Base-by-base conservation (phyloP, 768 basidiomycete species). In the Panellus pusillus region DNA sequence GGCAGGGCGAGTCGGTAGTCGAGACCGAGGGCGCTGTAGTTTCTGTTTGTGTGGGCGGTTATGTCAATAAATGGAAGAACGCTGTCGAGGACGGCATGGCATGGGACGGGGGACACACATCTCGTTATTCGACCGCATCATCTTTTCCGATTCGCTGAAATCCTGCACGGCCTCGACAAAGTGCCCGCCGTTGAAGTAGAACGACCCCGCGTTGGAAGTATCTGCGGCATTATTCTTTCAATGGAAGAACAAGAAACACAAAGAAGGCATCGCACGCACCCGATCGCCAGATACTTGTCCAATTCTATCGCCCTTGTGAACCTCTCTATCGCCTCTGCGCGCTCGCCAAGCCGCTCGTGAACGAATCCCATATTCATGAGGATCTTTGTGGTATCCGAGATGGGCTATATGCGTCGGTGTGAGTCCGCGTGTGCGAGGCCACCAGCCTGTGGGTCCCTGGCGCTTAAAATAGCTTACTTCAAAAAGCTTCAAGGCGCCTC, bases 361-460 rank as follows among this genome's bases (percentile, higher is more conserved):
- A 89, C 83, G 61, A 89, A 72, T 11, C 79, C 87, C 56, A 88
- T 79, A 67, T 89, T 89, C 46, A 81, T 79, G 57, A 80, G 72
- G 58, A 88, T 83, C 71, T 86, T 84, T 45, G 81, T 44, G 0
- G 52, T 55, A 32, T 55, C 55, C 5, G 57, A 37, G 27, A 65
- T 58, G 19, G 47, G 29, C 64, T 63, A 13, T 31, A n/a, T 19
- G 11, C 20, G 40, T 3, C 27, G 13, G 7, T 9, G 12, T 3
- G 17, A n/a, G 31, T 17, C 31, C 24, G 17, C 27, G 4, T 14
- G 14, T n/a, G n/a, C n/a, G 17, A 15, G 24, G 14, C 4, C n/a
- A n/a, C n/a, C n/a, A n/a, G n/a, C n/a, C n/a, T n/a, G 43, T 27
- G 12, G 20, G 19, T n/a, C 13, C 14, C 18, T 14, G 14, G 11